Evolutionary conservation across 164 flowering plant species (phyloP), one percentile per base, ranked within the genome.

Genomic region (Platanus orientalis): DNA sequence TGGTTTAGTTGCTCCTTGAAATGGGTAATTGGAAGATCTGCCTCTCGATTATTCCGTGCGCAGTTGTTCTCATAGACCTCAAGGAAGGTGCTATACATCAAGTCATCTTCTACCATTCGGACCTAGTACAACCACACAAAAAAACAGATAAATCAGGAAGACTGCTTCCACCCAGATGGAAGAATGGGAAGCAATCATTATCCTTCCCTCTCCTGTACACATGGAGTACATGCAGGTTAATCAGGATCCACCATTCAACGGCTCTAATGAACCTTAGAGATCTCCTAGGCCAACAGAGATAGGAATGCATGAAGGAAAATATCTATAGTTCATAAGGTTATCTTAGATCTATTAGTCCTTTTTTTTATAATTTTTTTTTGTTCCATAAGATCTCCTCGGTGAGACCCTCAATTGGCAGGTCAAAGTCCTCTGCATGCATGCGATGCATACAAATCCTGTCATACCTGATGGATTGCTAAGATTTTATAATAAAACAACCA

Each of bases 21-120:
- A 73, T 72, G 87, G 20, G 96, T 90, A 25, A 95, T 90, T 1
- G 99, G 99, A n/a, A 71, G 86, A 78, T 95, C 99, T 49, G 98
- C 88, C 66, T 95, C 99, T 53, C 91, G 73, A 71, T 88, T 87
- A 72, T 88, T 82, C 66, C 99, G 80, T 24, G 96, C 89, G 83
- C 99, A 95, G 66, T 95, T 85, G 71, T 87, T 91, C 80, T 92
- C 98, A 75, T 95, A 95, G 53, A 95, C 97, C 85, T 95, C 99
- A 58, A 95, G 98, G 73, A 95, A 90, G 52, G 97, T 90, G 78
- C 87, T 86, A 70, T 92, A 92, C 96, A 88, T 92, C 62, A 95
- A 65, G 75, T 95, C 99, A 75, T 95, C 99, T 81, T 95, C 99
- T 34, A 95, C 99, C 98, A 92, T 85, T 51, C 99, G 89, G 2